phyloP scores from a whole-genome alignment of 2,329 filamentous ascomycete genomes.

The Apiospora hydei region DNA sequence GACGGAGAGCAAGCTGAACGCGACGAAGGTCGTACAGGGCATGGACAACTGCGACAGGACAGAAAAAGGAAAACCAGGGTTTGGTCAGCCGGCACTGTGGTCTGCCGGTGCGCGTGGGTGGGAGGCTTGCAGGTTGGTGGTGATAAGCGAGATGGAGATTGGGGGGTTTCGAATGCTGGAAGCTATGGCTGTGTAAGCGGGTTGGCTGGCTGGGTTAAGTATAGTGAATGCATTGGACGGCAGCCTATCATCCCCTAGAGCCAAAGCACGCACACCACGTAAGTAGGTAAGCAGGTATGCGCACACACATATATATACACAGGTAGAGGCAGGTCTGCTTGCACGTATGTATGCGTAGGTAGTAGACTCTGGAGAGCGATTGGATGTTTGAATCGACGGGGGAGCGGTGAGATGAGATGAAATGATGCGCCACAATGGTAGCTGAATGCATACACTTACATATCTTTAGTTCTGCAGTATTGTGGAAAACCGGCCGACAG shows the following conservation, averaged over 20 bases:
- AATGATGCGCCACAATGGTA: not conserved
- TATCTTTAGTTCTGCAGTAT: not conserved
- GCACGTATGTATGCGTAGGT: not conserved
- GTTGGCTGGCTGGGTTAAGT: not conserved
- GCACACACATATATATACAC: not conserved
- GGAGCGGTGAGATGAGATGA: slow-evolving; percentile 1
- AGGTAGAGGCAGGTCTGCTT: not conserved
- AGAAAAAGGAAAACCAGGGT: slow-evolving; percentile 13
- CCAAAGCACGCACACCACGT: not conserved
- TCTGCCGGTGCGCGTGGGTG: not conserved
- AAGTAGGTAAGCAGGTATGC: not conserved
- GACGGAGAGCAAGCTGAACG: not conserved
- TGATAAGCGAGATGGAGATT: slow-evolving; percentile 19
- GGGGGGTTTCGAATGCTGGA: not conserved
- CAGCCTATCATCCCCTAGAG: not conserved
- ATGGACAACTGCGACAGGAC: not conserved
- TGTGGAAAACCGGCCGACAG: not conserved
- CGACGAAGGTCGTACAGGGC: not conserved
- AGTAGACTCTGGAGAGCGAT: not conserved
- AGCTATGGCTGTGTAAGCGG: slow-evolving; percentile 5
- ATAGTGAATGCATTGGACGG: not conserved
- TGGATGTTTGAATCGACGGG: not conserved
- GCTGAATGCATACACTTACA: not conserved
- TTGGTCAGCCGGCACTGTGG: not conserved
- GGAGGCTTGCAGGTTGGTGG: not conserved